A percentile compares a stretch with the other conserved stretches of the same genome.
phyloP scores from a whole-genome alignment of 2,329 filamentous ascomycete species.

The Colletotrichum falcatum region DNA sequence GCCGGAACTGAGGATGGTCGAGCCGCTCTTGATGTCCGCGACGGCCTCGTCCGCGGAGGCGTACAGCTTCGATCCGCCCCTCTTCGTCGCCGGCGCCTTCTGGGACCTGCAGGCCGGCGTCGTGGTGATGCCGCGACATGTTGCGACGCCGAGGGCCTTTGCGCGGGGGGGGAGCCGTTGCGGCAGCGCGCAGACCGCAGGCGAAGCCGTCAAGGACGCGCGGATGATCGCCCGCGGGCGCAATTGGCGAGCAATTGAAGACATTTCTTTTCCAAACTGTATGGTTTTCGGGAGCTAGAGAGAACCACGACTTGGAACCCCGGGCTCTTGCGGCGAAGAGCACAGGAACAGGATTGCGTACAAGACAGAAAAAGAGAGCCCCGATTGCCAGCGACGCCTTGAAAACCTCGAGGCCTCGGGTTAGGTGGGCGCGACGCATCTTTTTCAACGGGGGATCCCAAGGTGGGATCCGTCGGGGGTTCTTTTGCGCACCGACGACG shows the following conservation, averaged over 20 bases:
- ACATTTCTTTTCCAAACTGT: background rate
- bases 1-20: conserved; percentile 79
- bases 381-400: conserved; percentile 32
- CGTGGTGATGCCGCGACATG: conserved; percentile 32
- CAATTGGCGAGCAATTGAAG: conserved; percentile 31
- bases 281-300: background rate
- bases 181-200: conserved; percentile 26
- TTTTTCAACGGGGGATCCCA: conserved; percentile 29
- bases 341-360: background rate
- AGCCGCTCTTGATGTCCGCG: conserved; percentile 76
- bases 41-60: conserved; percentile 75
- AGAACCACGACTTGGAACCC: background rate
- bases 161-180: conserved; percentile 34
- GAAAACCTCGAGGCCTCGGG: conserved; percentile 22
- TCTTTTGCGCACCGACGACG: conserved; percentile 33
- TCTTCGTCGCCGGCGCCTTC: conserved; percentile 40
- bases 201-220: conserved; percentile 16
- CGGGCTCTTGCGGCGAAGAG: background rate
- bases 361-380: background rate
- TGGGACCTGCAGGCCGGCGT: conserved; percentile 21
- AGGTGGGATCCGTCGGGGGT: conserved; percentile 23
- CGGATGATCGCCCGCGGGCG: conserved; percentile 36
- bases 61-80: conserved; percentile 61
- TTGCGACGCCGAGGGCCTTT: conserved; percentile 16
- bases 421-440: conserved; percentile 39